Conservation (phyloP, 75 land plant species). For the Larix kaempferi region DNA sequence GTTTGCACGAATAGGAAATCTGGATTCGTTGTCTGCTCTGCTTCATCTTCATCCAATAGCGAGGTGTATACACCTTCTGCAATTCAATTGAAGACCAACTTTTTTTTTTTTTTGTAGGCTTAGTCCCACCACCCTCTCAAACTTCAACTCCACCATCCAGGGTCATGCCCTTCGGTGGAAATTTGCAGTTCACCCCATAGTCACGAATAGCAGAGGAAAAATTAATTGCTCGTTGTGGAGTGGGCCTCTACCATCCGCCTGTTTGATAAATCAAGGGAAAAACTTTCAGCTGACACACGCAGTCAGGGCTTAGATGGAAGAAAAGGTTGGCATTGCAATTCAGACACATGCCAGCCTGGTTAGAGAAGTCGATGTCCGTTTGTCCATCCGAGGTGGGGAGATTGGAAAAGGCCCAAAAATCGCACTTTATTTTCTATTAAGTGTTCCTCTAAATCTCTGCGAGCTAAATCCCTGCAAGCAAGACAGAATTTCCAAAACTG, state of each 20-base stretch:
- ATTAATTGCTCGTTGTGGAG: slow-evolving; percentile 72
- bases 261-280: slow-evolving; percentile 81
- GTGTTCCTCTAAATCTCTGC: no score
- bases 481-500: no score
- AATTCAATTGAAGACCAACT: neutral
- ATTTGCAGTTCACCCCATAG: neutral
- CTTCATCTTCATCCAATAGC: neutral
- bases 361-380: slow-evolving; percentile 86
- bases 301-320: slow-evolving; percentile 67
- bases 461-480: no score
- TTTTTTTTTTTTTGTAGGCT: neutral
- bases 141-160: neutral
- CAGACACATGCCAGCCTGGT: slow-evolving; percentile 77
- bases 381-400: slow-evolving; percentile 91
- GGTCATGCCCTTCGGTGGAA: neutral
- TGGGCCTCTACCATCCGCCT: slow-evolving; percentile 80
- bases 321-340: slow-evolving; percentile 94
- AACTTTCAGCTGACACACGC: slow-evolving; percentile 69
- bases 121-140: neutral
- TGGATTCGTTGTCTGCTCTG: neutral
- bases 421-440: no score
- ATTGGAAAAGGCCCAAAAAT: slow-evolving; percentile 75
- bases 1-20: neutral
- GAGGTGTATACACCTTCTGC: neutral
- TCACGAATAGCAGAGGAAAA: neutral